Conservation (phyloP, 2,329 filamentous ascomycete species). For the Paecilomyces sp. region DNA sequence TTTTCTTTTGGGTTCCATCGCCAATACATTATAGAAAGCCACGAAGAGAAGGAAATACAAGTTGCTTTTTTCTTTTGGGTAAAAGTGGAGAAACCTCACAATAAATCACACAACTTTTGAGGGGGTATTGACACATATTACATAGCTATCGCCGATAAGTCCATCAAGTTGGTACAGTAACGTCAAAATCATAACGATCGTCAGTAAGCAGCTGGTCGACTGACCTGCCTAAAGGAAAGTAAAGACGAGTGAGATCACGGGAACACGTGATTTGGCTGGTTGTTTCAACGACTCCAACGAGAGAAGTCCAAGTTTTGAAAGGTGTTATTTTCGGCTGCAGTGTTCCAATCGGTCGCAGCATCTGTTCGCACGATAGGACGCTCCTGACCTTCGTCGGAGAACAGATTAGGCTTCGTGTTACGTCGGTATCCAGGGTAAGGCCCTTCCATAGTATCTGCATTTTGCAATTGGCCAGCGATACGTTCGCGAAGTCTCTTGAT, state of each 20-base stretch:
- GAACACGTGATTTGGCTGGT: background rate
- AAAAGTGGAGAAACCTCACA: slow-evolving; percentile 9
- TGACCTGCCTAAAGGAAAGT: background rate
- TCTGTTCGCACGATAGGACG: slow-evolving; percentile 27
- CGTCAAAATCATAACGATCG: background rate
- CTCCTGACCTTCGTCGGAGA: slow-evolving; percentile 26
- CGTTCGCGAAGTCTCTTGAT: slow-evolving; percentile 73
- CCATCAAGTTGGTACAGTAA: background rate
- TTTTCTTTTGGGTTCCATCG: background rate
- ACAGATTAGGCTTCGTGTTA: slow-evolving; percentile 32
- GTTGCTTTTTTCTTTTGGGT: background rate
- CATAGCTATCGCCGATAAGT: slow-evolving; percentile 3
- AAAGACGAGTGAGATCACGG: background rate
- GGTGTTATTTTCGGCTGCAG: slow-evolving; percentile 28
- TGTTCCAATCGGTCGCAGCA: slow-evolving; percentile 29
- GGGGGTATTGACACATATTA: slow-evolving; percentile 20
- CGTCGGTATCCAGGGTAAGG: slow-evolving; percentile 25
- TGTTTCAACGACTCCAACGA: slow-evolving; percentile 30
- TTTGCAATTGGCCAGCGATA: slow-evolving; percentile 21
- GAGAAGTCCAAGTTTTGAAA: slow-evolving; percentile 36
- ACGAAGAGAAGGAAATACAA: background rate
- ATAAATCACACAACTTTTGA: slow-evolving; percentile 8
- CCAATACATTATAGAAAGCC: background rate
- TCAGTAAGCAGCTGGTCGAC: background rate
- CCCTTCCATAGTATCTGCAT: slow-evolving; percentile 21